phyloP scores from a whole-genome alignment of 2,329 filamentous ascomycete genomes.

The Pseudonectria buxi region DNA sequence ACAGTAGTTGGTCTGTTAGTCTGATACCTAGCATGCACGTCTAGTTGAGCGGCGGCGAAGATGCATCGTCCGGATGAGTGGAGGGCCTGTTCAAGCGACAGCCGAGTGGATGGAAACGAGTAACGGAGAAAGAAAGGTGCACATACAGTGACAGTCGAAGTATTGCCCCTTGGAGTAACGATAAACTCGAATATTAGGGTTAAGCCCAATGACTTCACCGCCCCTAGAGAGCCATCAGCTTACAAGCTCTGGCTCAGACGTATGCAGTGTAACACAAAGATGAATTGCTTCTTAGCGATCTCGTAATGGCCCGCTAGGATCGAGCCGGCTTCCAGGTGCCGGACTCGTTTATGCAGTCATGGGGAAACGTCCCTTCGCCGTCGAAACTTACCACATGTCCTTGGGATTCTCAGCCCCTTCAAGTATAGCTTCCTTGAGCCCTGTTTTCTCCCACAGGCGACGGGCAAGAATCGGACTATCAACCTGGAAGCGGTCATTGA shows the following conservation, averaged over 20 bases:
- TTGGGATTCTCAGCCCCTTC: slow-evolving; percentile 29
- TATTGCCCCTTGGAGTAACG: slow-evolving; percentile 81
- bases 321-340: background rate
- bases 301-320: too few relatives aligned
- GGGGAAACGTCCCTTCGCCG: background rate
- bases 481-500: slow-evolving; percentile 86
- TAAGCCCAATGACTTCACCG: slow-evolving; percentile 75
- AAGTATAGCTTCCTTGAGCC: slow-evolving; percentile 56
- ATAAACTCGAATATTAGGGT: slow-evolving; percentile 84
- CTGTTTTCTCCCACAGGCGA: slow-evolving; percentile 70
- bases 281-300: slow-evolving; percentile 7
- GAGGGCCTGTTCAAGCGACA: too few relatives aligned
- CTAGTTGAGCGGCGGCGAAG: background rate
- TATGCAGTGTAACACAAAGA: slow-evolving; percentile 1
- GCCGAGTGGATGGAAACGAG: too few relatives aligned
- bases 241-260: slow-evolving; percentile 1
- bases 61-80: too few relatives aligned
- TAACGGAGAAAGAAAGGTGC: background rate
- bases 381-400: slow-evolving; percentile 37
- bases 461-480: slow-evolving; percentile 69
- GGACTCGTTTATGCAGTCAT: background rate
- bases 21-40: too few relatives aligned
- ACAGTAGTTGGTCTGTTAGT: slow-evolving; percentile 5
- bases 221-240: slow-evolving; percentile 52
- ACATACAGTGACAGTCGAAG: slow-evolving; percentile 84